Evolutionary conservation across 441 rosid species (phyloP), one percentile per base, ranked within the genome.

Genomic region (Populus hybrid): DNA sequence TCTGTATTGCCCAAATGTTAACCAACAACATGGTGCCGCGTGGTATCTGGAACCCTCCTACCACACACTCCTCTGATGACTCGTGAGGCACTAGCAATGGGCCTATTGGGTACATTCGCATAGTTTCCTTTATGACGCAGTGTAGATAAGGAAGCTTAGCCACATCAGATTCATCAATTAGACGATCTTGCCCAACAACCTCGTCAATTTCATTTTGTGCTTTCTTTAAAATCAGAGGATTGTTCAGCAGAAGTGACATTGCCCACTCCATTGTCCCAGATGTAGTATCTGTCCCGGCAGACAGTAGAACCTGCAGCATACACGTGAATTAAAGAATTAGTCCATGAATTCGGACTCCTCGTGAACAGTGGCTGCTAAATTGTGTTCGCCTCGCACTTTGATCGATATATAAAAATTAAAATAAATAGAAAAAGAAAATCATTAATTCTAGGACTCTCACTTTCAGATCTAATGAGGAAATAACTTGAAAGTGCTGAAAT

Each of bases 1-100:
- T 85, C 21, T 93, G 95, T 64, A 88, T 85, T 21, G 85, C 81
- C 91, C 90, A 89, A 4, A 74, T 6, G 75, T 92, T 91, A 1
- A 84, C 84, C 24, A 89, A 35, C 24, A 91, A 40, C 65, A 78
- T 88, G 1, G 95, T 87, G 28, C 87, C 88, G 0, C 74, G 23
- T 2, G 91, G 91, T 8, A 89, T 18, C 0, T 71, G 53, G 82
- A 79, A 91, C 1, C 91, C 91, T 11, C 82, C 88, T 0, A 91
- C 64, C 0, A 5, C n/a, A 32, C 93, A 89, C 30, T 83, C 89
- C n/a, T 82, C 77, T 0, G 88, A 84, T 28, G 30, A 28, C 30
- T 3, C 4, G 30, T 28, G 30, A 28, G 30, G 30, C 30, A 28
- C 30, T 28, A 86, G 70, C 18, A 86, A 32, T 0, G 91, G 94